Base-by-base conservation (phyloP, 768 basidiomycete genomes). In the Xerocomellus amylosporus region DNA sequence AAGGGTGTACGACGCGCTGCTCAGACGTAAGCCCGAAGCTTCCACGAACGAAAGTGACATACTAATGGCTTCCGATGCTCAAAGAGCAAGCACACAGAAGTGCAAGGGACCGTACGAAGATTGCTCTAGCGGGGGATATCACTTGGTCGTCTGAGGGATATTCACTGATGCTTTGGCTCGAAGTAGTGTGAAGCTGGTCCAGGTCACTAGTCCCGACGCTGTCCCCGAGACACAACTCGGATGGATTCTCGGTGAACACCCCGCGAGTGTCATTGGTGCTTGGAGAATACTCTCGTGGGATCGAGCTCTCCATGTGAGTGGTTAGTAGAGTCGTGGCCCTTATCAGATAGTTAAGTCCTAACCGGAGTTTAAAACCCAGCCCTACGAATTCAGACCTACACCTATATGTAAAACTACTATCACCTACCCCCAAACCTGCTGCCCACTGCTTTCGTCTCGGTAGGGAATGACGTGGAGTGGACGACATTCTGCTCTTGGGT, bases 61-160 rank as follows among this genome's bases (percentile, higher is more conserved):
- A 88, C 87, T 87, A 90, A 65, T 90, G 88, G 58, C 86, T 86
- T 33, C 88, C 89, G 34, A 91, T 72, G 62, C 87, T 87, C 59
- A 91, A 68, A 30, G 82, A 84, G 64, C 87, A 89, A 24, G 86
- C 86, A 54, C 86, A 89, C 2, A 87, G 64, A 4, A 90, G 75
- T 14, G 88, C 87, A 20, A 90, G 60, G 2, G 71, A 64, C 46
- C 87, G 76, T 19, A 89, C 74, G 58, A 82, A 68, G 43, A 78
- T 75, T 2, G 79, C 76, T 53, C 74, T 71, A 31, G 58, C 33
- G 20, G 70, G 59, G 22, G 70, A 46, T 57, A 61, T 55, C 22
- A 60, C 49, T 30, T 67, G 59, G 43, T 34, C 38, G 2, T 17
- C 39, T 9, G n/a, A 24, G 5, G 47, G 26, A n/a, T 24, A 17